Conservation (phyloP, 768 basidiomycete genomes). For the Suillus hirtellus region DNA sequence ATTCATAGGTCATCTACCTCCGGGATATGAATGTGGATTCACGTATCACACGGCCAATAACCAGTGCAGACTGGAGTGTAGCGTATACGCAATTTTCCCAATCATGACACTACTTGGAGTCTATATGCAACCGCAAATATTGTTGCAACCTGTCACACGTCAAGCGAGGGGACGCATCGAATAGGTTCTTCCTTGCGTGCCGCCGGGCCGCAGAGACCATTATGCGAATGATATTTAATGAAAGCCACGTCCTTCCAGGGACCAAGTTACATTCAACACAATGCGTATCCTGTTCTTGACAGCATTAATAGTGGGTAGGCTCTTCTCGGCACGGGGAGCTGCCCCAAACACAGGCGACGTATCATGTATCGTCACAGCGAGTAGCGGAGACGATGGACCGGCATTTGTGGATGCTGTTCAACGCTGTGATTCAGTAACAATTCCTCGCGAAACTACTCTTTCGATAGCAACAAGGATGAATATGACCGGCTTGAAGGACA, state of each 20-base stretch:
- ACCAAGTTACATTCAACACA: neutral
- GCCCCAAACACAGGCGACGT: constrained; percentile 1
- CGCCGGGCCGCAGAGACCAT: neutral
- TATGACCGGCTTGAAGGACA: constrained; percentile 52
- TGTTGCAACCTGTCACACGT: neutral
- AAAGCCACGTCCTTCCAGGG: neutral
- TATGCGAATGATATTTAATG: neutral
- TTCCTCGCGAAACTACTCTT: constrained; percentile 49
- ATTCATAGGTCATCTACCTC: neutral
- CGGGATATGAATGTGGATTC: too few relatives aligned
- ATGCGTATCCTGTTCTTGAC: neutral
- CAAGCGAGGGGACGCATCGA: too few relatives aligned
- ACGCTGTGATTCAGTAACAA: constrained; percentile 40
- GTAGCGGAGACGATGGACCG: constrained; percentile 53
- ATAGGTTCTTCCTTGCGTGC: neutral
- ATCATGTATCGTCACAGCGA: constrained; percentile 44
- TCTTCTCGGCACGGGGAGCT: neutral
- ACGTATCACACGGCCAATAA: neutral
- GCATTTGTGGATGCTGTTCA: constrained; percentile 45
- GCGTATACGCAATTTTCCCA: neutral
- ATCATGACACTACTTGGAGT: neutral
- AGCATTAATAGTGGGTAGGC: neutral
- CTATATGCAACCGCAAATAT: neutral
- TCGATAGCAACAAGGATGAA: constrained; percentile 52
- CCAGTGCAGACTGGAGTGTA: neutral